These are phyloP conservation scores for Paramecium pentaurelia DNA, from an alignment of 73 alveolate species.

Conservation along the genomic window DNA sequence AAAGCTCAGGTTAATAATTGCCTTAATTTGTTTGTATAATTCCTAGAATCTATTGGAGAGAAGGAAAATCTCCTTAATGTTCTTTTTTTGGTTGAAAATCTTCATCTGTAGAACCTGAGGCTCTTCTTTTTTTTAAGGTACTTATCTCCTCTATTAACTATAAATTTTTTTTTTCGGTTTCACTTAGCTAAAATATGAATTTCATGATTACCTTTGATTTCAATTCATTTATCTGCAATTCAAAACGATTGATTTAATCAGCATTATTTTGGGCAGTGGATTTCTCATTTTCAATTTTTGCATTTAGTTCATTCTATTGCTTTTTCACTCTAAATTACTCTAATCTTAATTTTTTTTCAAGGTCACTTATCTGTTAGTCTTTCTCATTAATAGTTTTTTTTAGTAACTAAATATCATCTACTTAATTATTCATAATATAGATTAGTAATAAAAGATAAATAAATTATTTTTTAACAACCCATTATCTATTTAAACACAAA, in stretches of 20 bases:
- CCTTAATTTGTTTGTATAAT: background rate
- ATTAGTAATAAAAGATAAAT: background rate
- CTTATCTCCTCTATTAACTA: background rate
- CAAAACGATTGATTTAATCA: background rate
- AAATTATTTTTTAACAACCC: background rate
- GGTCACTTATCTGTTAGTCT: background rate
- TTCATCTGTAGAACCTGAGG: background rate
- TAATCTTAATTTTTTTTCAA: conserved; percentile 20
- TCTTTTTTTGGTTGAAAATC: conserved; percentile 16
- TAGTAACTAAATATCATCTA: background rate
- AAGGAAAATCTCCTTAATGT: background rate
- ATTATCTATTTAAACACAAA: background rate
- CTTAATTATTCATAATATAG: background rate
- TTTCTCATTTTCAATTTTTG: background rate
- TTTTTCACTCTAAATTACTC: background rate
- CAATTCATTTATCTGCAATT: background rate
- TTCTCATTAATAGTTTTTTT: background rate
- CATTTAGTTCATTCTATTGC: background rate
- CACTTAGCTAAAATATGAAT: background rate
- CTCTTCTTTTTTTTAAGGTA: background rate
- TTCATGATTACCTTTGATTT: background rate
- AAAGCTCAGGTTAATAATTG: background rate
- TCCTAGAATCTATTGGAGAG: background rate
- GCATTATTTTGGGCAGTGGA: background rate
- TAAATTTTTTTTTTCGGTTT: background rate